A percentile compares a stretch with the other conserved stretches of the same genome.
phyloP scores from a whole-genome alignment of 2,329 filamentous ascomycete genomes.

The Calonectria multiphialidica region DNA sequence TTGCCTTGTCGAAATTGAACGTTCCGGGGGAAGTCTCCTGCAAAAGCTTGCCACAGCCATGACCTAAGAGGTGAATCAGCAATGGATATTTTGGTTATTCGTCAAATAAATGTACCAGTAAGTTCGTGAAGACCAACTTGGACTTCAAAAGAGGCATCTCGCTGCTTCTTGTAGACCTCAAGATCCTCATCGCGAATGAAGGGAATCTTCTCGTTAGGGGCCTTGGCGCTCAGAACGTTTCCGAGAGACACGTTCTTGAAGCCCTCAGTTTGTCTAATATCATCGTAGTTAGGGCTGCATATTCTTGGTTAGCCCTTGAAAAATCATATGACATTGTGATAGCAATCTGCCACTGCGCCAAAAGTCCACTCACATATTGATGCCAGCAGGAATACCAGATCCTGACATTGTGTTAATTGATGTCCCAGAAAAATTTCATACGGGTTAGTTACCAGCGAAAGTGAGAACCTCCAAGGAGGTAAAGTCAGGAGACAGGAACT shows the following conservation, averaged over 20 bases:
- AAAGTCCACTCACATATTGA: conserved; percentile 64
- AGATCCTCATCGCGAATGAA: conserved; percentile 87
- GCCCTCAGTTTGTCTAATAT: conserved; percentile 83
- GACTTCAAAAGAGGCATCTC: conserved; percentile 91
- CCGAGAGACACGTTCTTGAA: conserved; percentile 96
- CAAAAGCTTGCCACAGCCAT: conserved; percentile 93
- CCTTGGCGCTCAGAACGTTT: conserved; percentile 92
- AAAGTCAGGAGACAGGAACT: conserved; percentile 95
- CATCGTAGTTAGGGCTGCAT: conserved; percentile 73
- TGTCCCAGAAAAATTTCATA: neutral
- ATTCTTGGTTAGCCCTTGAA: conserved; percentile 21
- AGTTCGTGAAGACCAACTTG: conserved; percentile 96
- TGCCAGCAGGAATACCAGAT: conserved; percentile 76
- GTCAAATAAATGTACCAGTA: conserved; percentile 53
- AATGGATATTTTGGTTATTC: too few relatives aligned
- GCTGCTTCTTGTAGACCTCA: conserved; percentile 82
- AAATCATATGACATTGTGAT: neutral
- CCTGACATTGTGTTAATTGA: conserved; percentile 46
- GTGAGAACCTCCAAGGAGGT: conserved; percentile 93
- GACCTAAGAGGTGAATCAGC: conserved; percentile 61
- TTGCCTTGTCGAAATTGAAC: conserved; percentile 89
- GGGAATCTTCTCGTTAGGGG: conserved; percentile 90
- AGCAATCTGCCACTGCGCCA: neutral
- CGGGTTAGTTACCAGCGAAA: conserved; percentile 62
- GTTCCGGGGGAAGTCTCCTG: conserved; percentile 86